A percentile compares a stretch with the other conserved stretches of the same genome.
phyloP scores from a whole-genome alignment of 768 basidiomycete species.

The Scleroderma bovista region DNA sequence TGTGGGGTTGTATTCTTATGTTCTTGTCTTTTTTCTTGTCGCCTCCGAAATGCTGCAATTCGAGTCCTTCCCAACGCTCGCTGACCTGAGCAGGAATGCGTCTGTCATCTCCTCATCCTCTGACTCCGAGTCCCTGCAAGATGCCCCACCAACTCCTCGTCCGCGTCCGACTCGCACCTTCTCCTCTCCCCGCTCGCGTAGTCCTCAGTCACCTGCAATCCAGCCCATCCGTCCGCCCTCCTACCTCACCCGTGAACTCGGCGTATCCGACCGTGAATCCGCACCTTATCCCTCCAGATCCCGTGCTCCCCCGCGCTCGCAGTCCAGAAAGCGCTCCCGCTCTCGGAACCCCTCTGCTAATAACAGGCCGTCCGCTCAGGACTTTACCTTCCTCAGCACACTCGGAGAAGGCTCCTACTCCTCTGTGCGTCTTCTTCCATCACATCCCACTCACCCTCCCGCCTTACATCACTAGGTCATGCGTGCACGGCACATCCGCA shows the following conservation, averaged over 20 bases:
- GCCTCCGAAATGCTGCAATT: background rate
- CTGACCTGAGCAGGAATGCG: conserved; percentile 69
- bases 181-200: conserved; percentile 57
- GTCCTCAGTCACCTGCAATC: conserved; percentile 39
- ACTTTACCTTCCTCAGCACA: conserved; percentile 70
- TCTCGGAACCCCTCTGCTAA: conserved; percentile 45
- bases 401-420: conserved; percentile 83
- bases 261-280: conserved; percentile 24
- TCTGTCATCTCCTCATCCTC: conserved; percentile 70
- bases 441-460: conserved; percentile 6
- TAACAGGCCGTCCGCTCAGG: conserved; percentile 43
- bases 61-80: conserved; percentile 34
- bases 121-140: conserved; percentile 43
- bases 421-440: conserved; percentile 45
- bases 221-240: conserved; percentile 37
- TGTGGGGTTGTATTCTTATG: background rate
- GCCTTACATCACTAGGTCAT: conserved; percentile 42
- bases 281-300: conserved; percentile 9
- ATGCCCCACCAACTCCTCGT: conserved; percentile 38
- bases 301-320: conserved; percentile 25
- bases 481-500: conserved; percentile 46
- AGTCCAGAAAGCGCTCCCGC: conserved; percentile 33
- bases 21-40: background rate
- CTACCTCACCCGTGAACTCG: conserved; percentile 56
- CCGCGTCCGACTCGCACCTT: conserved; percentile 57